Evolutionary conservation across 768 basidiomycete species (phyloP), one percentile per base, ranked within the genome.

Genomic region (Podaxis pistillaris): DNA sequence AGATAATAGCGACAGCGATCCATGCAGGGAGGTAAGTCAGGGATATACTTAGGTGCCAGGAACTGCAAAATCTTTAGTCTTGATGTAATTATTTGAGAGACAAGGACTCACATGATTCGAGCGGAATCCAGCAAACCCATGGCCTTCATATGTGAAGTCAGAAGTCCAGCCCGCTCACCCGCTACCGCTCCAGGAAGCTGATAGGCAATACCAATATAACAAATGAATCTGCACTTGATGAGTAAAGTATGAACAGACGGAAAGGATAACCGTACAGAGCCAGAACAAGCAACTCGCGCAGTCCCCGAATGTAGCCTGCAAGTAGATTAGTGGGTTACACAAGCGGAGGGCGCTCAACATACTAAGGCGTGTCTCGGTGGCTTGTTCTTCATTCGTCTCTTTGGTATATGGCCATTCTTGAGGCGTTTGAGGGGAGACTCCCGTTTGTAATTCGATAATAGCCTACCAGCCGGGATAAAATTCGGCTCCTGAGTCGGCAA

Each of bases 71-170:
- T 78, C 80, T 38, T 66, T 47, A 65, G 56, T 24, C 22, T 19
- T 50, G 12, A 24, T 8, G 6, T 38, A 62, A 50, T 33, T 3
- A 49, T 13, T 15, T 40, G 26, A 33, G 13, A 56, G 41, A 17
- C 7, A 28, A 33, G 13, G 9, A 69, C 83, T 15, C 68, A 85
- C 82, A 85, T 63, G 53, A 90, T 82, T 40, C 89, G 80, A 12
- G 90, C 89, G 0, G 84, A 84, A 67, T 91, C 89, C 6, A 82
- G 72, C 13, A 92, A 78, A 7, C 91, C 91, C 91, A 93, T 93
- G 2, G 84, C 89, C 68, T 88, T 87, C 80, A 93, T 84, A 68
- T 93, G 89, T 7, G 83, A 75, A 0, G 91, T 91, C 36, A 93
- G 71, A 15, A 82, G 73, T 58, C 76, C 80, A 0, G 90, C 86